Base-by-base conservation (phyloP, 2,329 filamentous ascomycete genomes). In the Diaporthe citrichinensis region DNA sequence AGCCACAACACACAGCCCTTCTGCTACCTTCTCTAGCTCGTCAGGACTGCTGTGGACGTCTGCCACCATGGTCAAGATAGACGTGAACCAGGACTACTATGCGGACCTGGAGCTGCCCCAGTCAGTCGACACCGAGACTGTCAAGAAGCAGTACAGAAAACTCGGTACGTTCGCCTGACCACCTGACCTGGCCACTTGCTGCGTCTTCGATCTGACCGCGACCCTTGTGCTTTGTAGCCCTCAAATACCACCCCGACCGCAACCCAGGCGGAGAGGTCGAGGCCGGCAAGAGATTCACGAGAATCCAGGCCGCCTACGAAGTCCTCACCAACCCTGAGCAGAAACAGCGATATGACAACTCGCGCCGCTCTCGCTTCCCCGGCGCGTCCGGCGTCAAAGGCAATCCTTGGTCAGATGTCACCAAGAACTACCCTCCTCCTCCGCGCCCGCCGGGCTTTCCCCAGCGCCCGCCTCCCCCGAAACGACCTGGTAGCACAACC, bases 221-320 rank as follows among this genome's bases (percentile, higher is more conserved):
- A 17, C 31, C 28, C 34, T 28, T 25, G 25, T 59, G 20, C 14
- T 57, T 15, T 34, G 5, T 74, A 95, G 95, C 95, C 65, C 87
- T 97, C 62, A 94, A 94, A 83, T 97, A 94, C 81, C 95, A 98
- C 81, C 95, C 95, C 10, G 95, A 98, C 83, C 93, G 95, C 76
- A 98, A 98, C 81, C 94, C 93, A 15, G 95, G 95, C 71, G 91
- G 91, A 81, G 95, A 98, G 84, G 85, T 90, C 74, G 94, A 96
- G 81, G 94, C 93, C 81, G 94, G 94, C 78, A 88, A 93, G 44
- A 94, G 94, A 81, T 98, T 98, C 81, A 94, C 97, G 83, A 90
- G 93, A 68, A 97, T 98, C 67, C 94, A 97, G 84, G 91, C 94
- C 6, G 95, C 95, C 31, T 93, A 97, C 81, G 95, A 98, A 82